phyloP scores from a whole-genome alignment of 805 yeast genomes.

The Candida coquimbonensis region DNA sequence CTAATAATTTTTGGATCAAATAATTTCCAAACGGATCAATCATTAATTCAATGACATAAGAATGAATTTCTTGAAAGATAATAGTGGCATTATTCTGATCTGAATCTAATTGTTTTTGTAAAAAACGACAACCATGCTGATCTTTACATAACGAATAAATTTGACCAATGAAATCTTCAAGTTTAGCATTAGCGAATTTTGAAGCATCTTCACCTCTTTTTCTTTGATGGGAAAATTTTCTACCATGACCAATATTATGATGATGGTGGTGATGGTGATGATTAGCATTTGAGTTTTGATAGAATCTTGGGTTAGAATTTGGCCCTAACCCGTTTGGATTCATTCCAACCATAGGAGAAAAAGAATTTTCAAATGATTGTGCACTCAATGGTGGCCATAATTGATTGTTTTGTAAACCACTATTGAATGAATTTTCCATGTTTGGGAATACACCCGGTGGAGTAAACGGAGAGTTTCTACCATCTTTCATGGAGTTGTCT shows the following conservation, averaged over 20 bases:
- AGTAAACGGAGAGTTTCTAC: conserved; percentile 5
- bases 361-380: conserved; percentile 12
- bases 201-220: conserved; percentile 55
- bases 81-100: conserved; percentile 57
- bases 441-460: conserved; percentile 5
- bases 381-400: conserved; percentile 21
- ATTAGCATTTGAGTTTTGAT: conserved; percentile 8
- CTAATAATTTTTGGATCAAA: conserved; percentile 83
- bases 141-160: conserved; percentile 83
- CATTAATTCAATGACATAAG: conserved; percentile 82
- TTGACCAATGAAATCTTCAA: conserved; percentile 64
- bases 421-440: conserved; percentile 3
- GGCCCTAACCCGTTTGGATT: conserved; percentile 9
- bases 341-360: conserved; percentile 5
- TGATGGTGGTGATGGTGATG: conserved; percentile 9
- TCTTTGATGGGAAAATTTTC: conserved; percentile 17
- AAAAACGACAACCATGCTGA: conserved; percentile 92
- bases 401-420: conserved; percentile 16
- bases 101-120: conserved; percentile 78
- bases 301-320: conserved; percentile 12
- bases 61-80: conserved; percentile 75
- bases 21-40: conserved; percentile 97
- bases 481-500: conserved; percentile 7
- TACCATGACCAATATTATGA: conserved; percentile 11
- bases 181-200: conserved; percentile 57